phyloP scores from a whole-genome alignment of 108 stramenopile genomes.

The Skeletonema menzelii region DNA sequence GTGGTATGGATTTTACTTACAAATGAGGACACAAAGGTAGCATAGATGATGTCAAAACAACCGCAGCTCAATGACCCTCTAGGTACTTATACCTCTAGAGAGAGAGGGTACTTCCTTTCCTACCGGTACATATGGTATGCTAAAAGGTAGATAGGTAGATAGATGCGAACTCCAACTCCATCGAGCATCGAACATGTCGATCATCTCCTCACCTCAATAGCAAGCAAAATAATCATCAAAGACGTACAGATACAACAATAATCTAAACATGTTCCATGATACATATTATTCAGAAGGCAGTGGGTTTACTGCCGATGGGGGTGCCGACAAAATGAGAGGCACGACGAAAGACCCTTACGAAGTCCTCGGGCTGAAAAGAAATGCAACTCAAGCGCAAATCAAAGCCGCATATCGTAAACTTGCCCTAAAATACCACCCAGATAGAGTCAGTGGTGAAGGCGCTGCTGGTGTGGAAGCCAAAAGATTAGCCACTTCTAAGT shows the following conservation, averaged over 20 bases:
- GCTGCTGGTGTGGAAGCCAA: constrained; percentile 22
- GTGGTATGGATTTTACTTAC: no score
- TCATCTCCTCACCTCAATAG: neutral
- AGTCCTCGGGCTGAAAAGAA: constrained; percentile 50
- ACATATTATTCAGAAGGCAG: neutral
- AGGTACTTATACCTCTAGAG: no score
- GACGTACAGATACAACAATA: neutral
- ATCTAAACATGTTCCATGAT: neutral
- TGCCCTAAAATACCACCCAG: constrained; percentile 71
- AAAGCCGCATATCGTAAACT: constrained; percentile 68
- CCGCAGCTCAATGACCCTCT: no score
- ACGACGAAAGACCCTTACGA: constrained; percentile 6
- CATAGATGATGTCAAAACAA: no score
- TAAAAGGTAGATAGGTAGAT: neutral
- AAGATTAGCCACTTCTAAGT: constrained; percentile 19
- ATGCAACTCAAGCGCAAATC: constrained; percentile 56
- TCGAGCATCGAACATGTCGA: neutral
- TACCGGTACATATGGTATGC: neutral
- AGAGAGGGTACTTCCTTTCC: neutral
- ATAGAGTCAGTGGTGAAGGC: constrained; percentile 56
- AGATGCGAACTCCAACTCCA: neutral
- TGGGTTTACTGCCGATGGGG: neutral
- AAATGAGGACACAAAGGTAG: no score
- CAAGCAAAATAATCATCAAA: neutral
- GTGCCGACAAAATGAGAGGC: neutral